Conservation (phyloP, 441 rosid species). For the Isatis lusitanica region DNA sequence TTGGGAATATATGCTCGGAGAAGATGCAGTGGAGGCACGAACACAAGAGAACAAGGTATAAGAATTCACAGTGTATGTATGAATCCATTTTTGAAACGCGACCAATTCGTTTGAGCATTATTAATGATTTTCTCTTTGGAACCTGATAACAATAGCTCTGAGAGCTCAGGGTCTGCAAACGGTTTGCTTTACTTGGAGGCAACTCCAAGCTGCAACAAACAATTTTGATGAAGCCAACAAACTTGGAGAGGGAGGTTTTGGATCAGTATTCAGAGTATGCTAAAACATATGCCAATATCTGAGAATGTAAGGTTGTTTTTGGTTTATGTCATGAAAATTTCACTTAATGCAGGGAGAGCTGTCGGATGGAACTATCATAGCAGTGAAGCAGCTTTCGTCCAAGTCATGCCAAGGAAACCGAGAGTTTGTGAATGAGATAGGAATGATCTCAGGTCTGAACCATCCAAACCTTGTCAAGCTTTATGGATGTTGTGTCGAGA, state of each 20-base stretch:
- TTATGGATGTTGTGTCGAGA: constrained; percentile 58
- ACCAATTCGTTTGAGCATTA: background rate
- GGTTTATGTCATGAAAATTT: background rate
- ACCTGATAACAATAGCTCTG: background rate
- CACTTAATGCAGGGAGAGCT: constrained; percentile 50
- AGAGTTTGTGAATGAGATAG: constrained; percentile 72
- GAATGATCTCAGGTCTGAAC: constrained; percentile 66
- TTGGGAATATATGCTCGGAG: background rate
- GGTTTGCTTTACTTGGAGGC: constrained; percentile 27
- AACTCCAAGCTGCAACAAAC: constrained; percentile 57
- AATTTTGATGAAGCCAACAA: constrained; percentile 46
- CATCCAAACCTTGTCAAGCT: constrained; percentile 67
- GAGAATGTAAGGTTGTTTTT: background rate
- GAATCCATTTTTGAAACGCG: background rate
- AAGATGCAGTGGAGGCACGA: background rate
- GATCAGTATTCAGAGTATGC: constrained; percentile 74
- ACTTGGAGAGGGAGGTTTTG: constrained; percentile 44
- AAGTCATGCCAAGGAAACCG: constrained; percentile 74
- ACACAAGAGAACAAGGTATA: constrained; percentile 24
- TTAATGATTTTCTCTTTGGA: background rate
- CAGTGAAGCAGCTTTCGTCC: constrained; percentile 79
- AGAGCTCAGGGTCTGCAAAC: constrained; percentile 24
- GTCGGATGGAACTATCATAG: constrained; percentile 58
- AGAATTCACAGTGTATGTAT: background rate
- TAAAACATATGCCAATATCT: background rate